These are phyloP conservation scores for Kernera saxatilis DNA, from an alignment of 345 rosid species.

Conservation along the genomic window DNA sequence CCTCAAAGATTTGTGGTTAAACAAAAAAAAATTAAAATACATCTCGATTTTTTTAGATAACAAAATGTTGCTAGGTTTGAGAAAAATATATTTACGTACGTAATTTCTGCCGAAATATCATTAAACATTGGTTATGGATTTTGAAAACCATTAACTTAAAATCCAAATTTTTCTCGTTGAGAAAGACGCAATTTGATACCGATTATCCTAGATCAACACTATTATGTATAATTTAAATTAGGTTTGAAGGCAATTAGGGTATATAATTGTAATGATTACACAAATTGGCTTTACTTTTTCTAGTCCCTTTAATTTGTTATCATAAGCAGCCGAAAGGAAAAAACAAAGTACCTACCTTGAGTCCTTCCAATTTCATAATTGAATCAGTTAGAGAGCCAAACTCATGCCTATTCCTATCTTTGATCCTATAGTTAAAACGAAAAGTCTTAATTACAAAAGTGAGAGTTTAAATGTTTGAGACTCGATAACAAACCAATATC, in stretches of 20 bases:
- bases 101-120: too few relatives aligned
- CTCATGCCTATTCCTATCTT: neutral
- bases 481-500: too few relatives aligned
- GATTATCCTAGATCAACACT: neutral
- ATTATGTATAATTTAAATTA: neutral
- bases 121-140: neutral
- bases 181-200: neutral
- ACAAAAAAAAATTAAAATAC: neutral
- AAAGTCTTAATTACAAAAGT: too few relatives aligned
- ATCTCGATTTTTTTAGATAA: neutral
- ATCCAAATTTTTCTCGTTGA: neutral
- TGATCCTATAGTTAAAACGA: neutral
- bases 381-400: slow-evolving; percentile 10
- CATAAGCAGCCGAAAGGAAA: slow-evolving; percentile 35
- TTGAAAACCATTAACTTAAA: neutral
- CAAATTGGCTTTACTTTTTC: slow-evolving; percentile 18
- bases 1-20: neutral
- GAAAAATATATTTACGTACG: neutral
- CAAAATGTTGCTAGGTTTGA: neutral
- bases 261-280: slow-evolving; percentile 25
- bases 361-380: slow-evolving; percentile 22
- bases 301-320: slow-evolving; percentile 24
- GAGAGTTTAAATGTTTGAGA: too few relatives aligned
- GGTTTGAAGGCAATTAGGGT: slow-evolving; percentile 22
- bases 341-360: slow-evolving; percentile 26